Percentiles rank a stretch among this genome's conserved stretches.
Conservation (phyloP, 139 green algal genomes). For the Coccomyxa sp. region DNA sequence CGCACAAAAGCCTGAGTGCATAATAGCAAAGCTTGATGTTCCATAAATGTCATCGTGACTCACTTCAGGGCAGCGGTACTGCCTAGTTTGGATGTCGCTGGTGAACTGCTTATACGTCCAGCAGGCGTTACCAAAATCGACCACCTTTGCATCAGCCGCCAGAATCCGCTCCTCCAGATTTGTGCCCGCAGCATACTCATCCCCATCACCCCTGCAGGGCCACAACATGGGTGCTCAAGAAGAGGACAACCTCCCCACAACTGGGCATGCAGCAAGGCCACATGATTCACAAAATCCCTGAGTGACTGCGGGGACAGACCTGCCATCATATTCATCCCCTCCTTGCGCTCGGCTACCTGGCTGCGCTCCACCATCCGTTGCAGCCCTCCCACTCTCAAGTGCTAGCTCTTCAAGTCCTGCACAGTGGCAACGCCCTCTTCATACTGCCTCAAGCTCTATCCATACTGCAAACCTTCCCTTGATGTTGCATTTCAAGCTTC, state of each 20-base stretch:
- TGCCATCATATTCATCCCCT: background rate
- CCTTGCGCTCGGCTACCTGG: too few species aligned
- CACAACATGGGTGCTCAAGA: too few species aligned
- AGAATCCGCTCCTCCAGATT: slow-evolving; percentile 33
- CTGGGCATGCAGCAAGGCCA: background rate
- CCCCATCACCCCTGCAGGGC: background rate
- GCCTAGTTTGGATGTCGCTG: slow-evolving; percentile 94
- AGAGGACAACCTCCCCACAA: too few species aligned
- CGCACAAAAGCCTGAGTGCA: background rate
- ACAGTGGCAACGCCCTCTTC: too few species aligned
- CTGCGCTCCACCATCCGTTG: too few species aligned
- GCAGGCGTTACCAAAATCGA: slow-evolving; percentile 99
- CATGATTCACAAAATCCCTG: background rate
- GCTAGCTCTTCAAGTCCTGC: too few species aligned
- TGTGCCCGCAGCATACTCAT: slow-evolving; percentile 6
- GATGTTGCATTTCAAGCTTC: too few species aligned
- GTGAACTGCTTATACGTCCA: slow-evolving; percentile 98
- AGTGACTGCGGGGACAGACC: background rate
- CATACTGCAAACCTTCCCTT: too few species aligned
- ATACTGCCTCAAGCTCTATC: too few species aligned
- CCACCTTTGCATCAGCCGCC: slow-evolving; percentile 72
- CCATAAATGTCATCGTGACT: background rate
- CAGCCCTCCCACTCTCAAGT: too few species aligned
- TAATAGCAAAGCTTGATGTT: background rate
- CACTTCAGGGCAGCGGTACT: slow-evolving; percentile 89